These are phyloP conservation scores for Plasmodium vinckei DNA, from an alignment of 169 alveolate species.

Conservation along the genomic window DNA sequence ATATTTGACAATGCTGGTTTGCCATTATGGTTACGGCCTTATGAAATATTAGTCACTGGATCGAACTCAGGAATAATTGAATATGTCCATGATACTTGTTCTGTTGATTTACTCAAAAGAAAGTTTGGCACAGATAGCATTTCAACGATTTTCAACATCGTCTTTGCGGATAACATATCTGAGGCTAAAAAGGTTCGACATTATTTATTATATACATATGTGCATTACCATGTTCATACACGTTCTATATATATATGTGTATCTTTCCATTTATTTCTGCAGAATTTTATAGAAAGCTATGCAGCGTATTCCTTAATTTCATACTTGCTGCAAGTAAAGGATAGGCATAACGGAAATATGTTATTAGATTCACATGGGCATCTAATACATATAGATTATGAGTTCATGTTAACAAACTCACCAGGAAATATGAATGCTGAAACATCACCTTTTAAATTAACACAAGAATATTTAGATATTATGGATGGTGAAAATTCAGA, in stretches of 20 bases:
- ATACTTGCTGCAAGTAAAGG: conserved; percentile 95
- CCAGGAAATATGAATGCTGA: conserved; percentile 97
- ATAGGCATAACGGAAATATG: conserved; percentile 97
- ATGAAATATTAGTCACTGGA: conserved; percentile 95
- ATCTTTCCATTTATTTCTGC: conserved; percentile 8
- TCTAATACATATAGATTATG: conserved; percentile 96
- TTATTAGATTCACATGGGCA: conserved; percentile 95
- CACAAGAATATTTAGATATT: conserved; percentile 95
- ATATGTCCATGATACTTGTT: conserved; percentile 84
- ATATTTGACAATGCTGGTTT: conserved; percentile 90
- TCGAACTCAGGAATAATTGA: conserved; percentile 94
- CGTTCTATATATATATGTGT: neutral
- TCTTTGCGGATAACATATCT: conserved; percentile 79
- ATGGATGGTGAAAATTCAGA: conserved; percentile 95
- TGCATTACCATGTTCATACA: conserved; percentile 1
- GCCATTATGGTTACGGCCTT: conserved; percentile 94
- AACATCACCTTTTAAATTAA: conserved; percentile 97
- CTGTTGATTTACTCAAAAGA: conserved; percentile 85
- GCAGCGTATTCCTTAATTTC: conserved; percentile 97
- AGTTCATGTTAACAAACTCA: conserved; percentile 95
- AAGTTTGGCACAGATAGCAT: conserved; percentile 82
- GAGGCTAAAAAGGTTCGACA: conserved; percentile 83
- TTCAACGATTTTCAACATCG: conserved; percentile 82
- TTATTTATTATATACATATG: neutral
- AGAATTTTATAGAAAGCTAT: conserved; percentile 93